Evolutionary conservation across 2,329 filamentous ascomycete genomes (phyloP).

Genomic region (Fusarium oxysporum): DNA sequence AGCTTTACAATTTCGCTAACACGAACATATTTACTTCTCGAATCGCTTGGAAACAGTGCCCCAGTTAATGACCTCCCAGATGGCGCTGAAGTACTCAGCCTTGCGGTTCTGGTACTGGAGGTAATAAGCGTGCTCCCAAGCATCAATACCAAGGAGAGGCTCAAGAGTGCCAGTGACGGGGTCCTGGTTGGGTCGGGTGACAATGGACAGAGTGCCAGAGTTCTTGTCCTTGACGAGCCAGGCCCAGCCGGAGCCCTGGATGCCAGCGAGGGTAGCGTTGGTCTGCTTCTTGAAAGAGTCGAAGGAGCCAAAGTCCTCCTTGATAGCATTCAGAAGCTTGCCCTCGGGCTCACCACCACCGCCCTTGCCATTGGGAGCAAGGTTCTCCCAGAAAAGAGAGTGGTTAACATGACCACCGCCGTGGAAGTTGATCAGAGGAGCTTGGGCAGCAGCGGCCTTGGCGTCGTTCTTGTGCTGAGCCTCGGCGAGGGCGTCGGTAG

Average conservation of each 20-base stretch:
- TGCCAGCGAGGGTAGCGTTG: constrained; percentile 74
- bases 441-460: constrained; percentile 61
- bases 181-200: constrained; percentile 87
- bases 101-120: constrained; percentile 97
- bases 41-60: constrained; percentile 86
- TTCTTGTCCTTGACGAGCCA: constrained; percentile 83
- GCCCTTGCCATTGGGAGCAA: constrained; percentile 73
- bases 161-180: constrained; percentile 85
- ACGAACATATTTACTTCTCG: constrained; percentile 51
- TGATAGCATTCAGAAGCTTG: constrained; percentile 73
- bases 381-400: constrained; percentile 86
- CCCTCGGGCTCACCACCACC: constrained; percentile 70
- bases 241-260: constrained; percentile 91
- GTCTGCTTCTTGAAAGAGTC: constrained; percentile 74
- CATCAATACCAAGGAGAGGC: constrained; percentile 89
- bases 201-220: constrained; percentile 70
- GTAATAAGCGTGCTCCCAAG: constrained; percentile 97
- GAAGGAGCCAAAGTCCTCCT: constrained; percentile 75
- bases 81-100: constrained; percentile 92
- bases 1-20: not conserved
- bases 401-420: constrained; percentile 90
- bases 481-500: constrained; percentile 75
- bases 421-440: constrained; percentile 78
- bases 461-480: constrained; percentile 73
- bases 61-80: constrained; percentile 98